Conservation (phyloP, 371 early-diverging fungal species). For the Mucor mucedo region DNA sequence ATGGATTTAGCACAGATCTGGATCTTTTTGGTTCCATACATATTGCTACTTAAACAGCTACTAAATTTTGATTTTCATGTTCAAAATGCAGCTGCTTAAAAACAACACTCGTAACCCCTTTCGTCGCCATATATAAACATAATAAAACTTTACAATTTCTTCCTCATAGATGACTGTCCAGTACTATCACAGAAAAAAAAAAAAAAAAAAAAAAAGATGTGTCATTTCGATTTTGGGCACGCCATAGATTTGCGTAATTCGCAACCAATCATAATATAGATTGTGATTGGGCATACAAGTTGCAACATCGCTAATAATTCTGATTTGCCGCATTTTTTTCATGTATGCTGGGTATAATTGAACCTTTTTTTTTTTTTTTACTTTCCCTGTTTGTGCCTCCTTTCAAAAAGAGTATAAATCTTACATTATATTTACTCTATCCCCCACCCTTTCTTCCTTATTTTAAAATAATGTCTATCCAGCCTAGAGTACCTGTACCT, state of each 20-base stretch:
- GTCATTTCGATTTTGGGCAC: constrained; percentile 23
- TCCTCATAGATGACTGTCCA: background rate
- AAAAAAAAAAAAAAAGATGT: constrained; percentile 1
- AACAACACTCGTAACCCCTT: too few relatives aligned
- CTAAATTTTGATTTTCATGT: background rate
- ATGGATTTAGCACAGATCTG: constrained; percentile 35
- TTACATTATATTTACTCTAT: background rate
- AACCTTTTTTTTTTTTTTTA: constrained; percentile 1
- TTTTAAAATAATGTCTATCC: constrained; percentile 9
- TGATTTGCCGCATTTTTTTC: constrained; percentile 24
- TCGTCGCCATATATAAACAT: too few relatives aligned
- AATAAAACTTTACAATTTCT: background rate
- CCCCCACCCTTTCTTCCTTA: constrained; percentile 5
- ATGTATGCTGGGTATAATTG: constrained; percentile 10
- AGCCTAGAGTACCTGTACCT: constrained; percentile 36
- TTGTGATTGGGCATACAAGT: constrained; percentile 23
- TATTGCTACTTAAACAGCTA: constrained; percentile 25
- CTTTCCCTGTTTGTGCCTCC: background rate
- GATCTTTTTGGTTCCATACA: constrained; percentile 37
- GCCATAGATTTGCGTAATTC: constrained; percentile 31
- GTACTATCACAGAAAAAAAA: background rate
- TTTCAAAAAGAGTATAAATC: constrained; percentile 1
- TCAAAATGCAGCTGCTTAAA: background rate
- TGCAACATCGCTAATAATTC: constrained; percentile 25
- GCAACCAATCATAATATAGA: constrained; percentile 16